Percentiles rank a stretch among this genome's conserved stretches.
These are phyloP conservation scores for Massarina eburnea DNA, from an alignment of 2,329 filamentous ascomycete species.

Conservation along the genomic window DNA sequence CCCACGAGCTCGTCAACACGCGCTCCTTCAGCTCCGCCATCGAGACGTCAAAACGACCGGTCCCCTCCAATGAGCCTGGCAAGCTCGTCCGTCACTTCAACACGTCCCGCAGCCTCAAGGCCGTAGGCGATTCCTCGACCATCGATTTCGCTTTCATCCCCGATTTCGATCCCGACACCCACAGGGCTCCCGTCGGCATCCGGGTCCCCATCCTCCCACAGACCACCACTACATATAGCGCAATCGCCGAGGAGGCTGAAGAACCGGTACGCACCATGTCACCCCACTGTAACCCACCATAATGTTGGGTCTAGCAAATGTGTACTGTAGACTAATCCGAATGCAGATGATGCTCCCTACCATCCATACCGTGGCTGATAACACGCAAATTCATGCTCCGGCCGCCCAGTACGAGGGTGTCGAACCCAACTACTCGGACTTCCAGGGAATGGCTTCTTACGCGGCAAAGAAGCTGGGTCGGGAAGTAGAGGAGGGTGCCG, in stretches of 20 bases:
- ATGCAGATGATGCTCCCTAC: conserved; percentile 56
- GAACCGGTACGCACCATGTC: conserved; percentile 22
- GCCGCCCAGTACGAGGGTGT: conserved; percentile 61
- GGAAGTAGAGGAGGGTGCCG: conserved; percentile 46
- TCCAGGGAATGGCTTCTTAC: conserved; percentile 58
- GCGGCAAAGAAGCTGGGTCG: conserved; percentile 40
- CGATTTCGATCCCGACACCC: conserved; percentile 48
- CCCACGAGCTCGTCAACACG: conserved; percentile 55
- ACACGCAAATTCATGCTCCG: conserved; percentile 50
- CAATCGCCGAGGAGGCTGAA: conserved; percentile 21
- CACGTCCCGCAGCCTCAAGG: conserved; percentile 59
- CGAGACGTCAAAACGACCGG: conserved; percentile 49
- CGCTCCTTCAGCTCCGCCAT: conserved; percentile 59
- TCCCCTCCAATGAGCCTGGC: conserved; percentile 27
- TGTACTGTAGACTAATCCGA: conserved; percentile 16
- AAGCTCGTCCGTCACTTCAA: conserved; percentile 59
- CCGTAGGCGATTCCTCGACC: conserved; percentile 60
- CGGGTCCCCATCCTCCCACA: conserved; percentile 54
- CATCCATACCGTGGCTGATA: conserved; percentile 57
- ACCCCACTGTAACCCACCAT: no score
- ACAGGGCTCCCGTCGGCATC: conserved; percentile 38
- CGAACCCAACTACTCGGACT: conserved; percentile 58
- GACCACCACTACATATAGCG: conserved; percentile 15
- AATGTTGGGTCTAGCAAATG: conserved; percentile 3
- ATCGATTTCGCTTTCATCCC: conserved; percentile 67